Percentiles rank a stretch among this genome's conserved stretches.
These are phyloP conservation scores for Fusarium beomiforme DNA, from an alignment of 2,329 filamentous ascomycete genomes.

Conservation along the genomic window DNA sequence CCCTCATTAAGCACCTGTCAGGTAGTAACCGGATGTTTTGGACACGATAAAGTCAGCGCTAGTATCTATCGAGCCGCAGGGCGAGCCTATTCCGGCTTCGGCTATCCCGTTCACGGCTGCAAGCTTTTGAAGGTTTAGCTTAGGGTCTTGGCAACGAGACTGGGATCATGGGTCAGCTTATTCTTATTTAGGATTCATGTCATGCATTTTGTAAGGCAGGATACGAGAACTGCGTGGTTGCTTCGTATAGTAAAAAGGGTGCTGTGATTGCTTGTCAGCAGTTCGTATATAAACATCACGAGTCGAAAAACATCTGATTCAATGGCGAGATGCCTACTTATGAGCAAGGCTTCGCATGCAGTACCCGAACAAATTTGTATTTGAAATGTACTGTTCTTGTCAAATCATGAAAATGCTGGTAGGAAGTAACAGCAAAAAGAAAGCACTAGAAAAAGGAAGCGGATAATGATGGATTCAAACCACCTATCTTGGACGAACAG, in stretches of 20 bases:
- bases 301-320: background rate
- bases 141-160: background rate
- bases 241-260: background rate
- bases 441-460: background rate
- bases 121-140: background rate
- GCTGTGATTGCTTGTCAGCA: background rate
- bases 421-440: background rate
- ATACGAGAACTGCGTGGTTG: background rate
- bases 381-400: background rate
- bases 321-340: background rate
- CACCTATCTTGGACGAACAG: slow-evolving; percentile 28
- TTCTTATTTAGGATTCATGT: background rate
- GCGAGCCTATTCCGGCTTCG: background rate
- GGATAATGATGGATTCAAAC: slow-evolving; percentile 13
- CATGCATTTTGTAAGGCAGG: background rate
- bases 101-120: background rate
- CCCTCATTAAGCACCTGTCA: background rate
- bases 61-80: background rate
- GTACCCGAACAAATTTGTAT: too few species aligned
- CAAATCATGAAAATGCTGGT: background rate
- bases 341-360: background rate
- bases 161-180: background rate
- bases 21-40: background rate
- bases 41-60: background rate
- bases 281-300: background rate